phyloP scores from a whole-genome alignment of 257 asterid genomes.

The Marsdenia floribunda region DNA sequence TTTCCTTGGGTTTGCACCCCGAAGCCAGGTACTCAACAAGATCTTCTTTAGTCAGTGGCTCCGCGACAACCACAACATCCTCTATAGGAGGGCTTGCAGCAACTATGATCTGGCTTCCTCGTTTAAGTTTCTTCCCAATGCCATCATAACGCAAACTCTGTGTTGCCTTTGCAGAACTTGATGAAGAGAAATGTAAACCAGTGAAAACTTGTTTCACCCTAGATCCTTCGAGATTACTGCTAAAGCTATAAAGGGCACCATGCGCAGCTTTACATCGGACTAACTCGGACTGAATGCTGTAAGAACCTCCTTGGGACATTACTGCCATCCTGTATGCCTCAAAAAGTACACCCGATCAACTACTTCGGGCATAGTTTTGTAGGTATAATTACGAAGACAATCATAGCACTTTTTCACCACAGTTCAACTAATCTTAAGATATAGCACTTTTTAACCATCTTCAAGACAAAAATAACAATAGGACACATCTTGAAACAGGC shows the following conservation, averaged over 20 bases:
- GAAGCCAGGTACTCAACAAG: slow-evolving; percentile 85
- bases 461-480: background rate
- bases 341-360: slow-evolving; percentile 16
- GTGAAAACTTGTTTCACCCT: slow-evolving; percentile 38
- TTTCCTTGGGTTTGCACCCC: slow-evolving; percentile 93
- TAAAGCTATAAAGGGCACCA: slow-evolving; percentile 23
- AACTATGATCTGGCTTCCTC: slow-evolving; percentile 45
- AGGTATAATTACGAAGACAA: background rate
- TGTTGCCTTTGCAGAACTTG: slow-evolving; percentile 35
- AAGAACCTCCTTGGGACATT: slow-evolving; percentile 62
- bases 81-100: slow-evolving; percentile 99
- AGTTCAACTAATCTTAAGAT: background rate
- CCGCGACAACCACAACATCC: slow-evolving; percentile 74
- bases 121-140: slow-evolving; percentile 25
- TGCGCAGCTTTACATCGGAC: slow-evolving; percentile 34
- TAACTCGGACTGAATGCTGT: slow-evolving; percentile 35
- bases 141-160: slow-evolving; percentile 29
- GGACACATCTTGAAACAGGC: background rate
- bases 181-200: slow-evolving; percentile 32
- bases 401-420: too few relatives aligned
- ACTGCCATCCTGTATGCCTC: slow-evolving; percentile 66
- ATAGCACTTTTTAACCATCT: background rate
- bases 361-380: background rate
- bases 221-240: slow-evolving; percentile 29
- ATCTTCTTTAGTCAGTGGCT: slow-evolving; percentile 85